Conservation (phyloP, 257 asterid species). For the Penstemon davidsonii region DNA sequence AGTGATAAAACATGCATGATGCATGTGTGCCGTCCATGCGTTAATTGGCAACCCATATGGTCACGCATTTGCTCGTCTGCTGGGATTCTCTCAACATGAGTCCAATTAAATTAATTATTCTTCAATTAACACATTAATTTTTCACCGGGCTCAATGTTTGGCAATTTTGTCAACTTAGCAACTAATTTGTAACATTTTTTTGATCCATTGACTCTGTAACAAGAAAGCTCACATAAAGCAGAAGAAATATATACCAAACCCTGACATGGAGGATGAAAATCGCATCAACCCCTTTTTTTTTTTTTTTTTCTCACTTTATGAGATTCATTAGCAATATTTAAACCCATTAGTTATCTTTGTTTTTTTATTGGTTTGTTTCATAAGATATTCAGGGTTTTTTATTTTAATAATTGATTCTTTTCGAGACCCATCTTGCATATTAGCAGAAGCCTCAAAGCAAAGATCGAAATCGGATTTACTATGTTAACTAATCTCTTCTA, state of each 20-base stretch:
- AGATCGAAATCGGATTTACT: too few species aligned
- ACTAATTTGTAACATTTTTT: too few species aligned
- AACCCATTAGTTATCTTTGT: not conserved
- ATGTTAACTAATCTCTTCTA: too few species aligned
- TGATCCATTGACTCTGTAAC: slow-evolving; percentile 15
- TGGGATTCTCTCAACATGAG: not conserved
- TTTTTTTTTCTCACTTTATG: not conserved
- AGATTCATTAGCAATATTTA: too few species aligned
- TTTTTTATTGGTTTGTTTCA: too few species aligned
- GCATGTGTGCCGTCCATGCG: not conserved
- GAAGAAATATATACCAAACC: slow-evolving; percentile 22
- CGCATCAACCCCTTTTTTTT: not conserved
- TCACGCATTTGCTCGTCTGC: not conserved
- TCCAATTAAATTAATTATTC: too few species aligned
- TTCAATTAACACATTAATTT: too few species aligned
- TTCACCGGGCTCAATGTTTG: too few species aligned
- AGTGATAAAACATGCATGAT: not conserved
- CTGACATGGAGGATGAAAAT: slow-evolving; percentile 16
- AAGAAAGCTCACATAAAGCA: slow-evolving; percentile 1
- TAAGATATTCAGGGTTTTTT: too few species aligned
- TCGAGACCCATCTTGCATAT: too few species aligned
- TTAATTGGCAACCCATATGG: not conserved
- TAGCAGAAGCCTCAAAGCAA: too few species aligned
- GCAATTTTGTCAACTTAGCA: not conserved
- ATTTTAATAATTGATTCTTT: too few species aligned